Conservation (phyloP, 73 alveolate genomes). For the Stentor roeselii region DNA sequence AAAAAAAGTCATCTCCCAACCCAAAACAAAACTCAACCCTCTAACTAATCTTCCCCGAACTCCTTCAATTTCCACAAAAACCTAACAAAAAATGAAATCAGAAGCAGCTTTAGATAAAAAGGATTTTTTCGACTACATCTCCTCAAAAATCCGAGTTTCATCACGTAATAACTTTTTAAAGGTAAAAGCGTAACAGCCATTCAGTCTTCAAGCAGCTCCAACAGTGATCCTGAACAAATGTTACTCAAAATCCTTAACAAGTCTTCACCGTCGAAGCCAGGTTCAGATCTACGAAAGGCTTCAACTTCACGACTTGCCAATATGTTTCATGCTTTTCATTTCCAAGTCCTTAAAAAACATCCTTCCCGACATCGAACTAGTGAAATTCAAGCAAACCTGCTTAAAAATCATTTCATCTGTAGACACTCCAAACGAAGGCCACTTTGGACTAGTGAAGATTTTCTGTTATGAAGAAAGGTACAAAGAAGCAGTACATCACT, state of each 20-base stretch:
- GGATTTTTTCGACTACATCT: neutral
- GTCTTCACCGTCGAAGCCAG: neutral
- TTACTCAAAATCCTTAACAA: neutral
- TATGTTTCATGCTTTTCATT: neutral
- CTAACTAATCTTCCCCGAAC: no score
- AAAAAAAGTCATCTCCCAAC: no score
- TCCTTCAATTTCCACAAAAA: no score
- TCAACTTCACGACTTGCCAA: neutral
- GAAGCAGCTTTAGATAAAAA: neutral
- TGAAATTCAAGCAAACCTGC: constrained; percentile 9
- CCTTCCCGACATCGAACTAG: constrained; percentile 22
- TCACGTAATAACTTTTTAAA: no score
- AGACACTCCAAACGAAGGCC: neutral
- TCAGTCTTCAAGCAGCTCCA: neutral
- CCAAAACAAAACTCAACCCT: no score
- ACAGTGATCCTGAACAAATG: neutral
- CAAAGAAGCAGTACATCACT: neutral
- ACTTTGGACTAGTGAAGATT: neutral
- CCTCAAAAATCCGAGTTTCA: neutral
- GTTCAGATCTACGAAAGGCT: neutral
- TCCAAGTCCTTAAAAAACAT: neutral
- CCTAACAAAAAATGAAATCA: neutral
- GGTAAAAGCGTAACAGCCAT: neutral
- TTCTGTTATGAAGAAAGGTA: neutral
- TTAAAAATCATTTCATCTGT: neutral